Percentiles rank a stretch among this genome's conserved stretches.
These are phyloP conservation scores for Cornus suecica DNA, from an alignment of 148 eudicot genomes.

Conservation along the genomic window DNA sequence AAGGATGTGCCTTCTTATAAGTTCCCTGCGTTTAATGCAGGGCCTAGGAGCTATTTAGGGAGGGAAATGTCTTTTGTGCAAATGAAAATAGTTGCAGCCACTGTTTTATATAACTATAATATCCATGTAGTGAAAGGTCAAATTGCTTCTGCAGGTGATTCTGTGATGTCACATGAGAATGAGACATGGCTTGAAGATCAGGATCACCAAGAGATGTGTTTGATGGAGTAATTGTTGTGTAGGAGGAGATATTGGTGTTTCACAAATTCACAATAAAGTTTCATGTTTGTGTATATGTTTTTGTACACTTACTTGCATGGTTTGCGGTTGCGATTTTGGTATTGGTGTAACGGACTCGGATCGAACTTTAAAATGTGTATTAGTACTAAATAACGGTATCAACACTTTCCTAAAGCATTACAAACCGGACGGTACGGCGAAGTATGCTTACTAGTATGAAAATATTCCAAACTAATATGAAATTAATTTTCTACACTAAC, in stretches of 20 bases:
- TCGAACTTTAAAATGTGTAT: too few relatives aligned
- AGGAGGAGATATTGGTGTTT: background rate
- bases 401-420: too few relatives aligned
- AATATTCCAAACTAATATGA: too few relatives aligned
- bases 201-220: conserved; percentile 11
- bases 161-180: conserved; percentile 19
- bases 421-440: too few relatives aligned
- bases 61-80: conserved; percentile 30
- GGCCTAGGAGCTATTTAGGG: conserved; percentile 34
- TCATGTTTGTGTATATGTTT: too few relatives aligned
- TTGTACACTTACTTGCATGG: too few relatives aligned
- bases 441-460: too few relatives aligned
- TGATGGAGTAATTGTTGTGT: background rate
- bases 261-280: background rate
- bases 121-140: conserved; percentile 31
- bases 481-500: too few relatives aligned
- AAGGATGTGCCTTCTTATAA: conserved; percentile 39
- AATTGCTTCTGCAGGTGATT: conserved; percentile 13
- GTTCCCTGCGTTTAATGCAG: conserved; percentile 31
- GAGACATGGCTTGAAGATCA: conserved; percentile 25
- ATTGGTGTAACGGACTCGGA: too few relatives aligned
- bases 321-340: too few relatives aligned
- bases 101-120: conserved; percentile 22
- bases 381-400: too few relatives aligned
- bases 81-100: conserved; percentile 33